Evolutionary conservation across 2,329 filamentous ascomycete species (phyloP).

Genomic region (Pyricularia pennisetigena): DNA sequence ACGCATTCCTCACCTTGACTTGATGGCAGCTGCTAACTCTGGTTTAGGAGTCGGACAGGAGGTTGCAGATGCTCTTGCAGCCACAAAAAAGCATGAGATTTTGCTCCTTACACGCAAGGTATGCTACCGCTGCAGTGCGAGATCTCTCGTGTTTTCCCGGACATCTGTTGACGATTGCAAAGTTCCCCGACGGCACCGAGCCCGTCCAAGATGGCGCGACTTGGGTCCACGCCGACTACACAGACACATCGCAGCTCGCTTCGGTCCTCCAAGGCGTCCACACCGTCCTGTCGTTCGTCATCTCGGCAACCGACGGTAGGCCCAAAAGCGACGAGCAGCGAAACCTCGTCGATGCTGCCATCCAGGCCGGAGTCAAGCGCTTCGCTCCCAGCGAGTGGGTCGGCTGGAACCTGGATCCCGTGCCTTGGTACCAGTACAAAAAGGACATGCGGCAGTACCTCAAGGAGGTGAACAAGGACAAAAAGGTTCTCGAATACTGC

Average conservation of each 20-base stretch:
- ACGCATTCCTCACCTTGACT: neutral
- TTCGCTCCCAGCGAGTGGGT: constrained; percentile 52
- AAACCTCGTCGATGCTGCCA: constrained; percentile 45
- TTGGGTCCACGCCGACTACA: constrained; percentile 3
- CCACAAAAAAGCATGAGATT: constrained; percentile 7
- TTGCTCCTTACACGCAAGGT: constrained; percentile 7
- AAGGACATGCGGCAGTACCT: constrained; percentile 38
- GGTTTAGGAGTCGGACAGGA: constrained; percentile 8
- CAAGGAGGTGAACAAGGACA: constrained; percentile 34
- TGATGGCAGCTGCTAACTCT: neutral
- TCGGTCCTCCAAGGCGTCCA: constrained; percentile 5
- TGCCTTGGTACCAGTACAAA: constrained; percentile 42
- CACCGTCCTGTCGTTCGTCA: constrained; percentile 4
- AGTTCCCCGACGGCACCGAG: neutral
- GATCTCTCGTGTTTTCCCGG: too few species aligned
- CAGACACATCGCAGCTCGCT: constrained; percentile 4
- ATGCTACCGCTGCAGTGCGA: too few species aligned
- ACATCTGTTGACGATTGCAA: neutral
- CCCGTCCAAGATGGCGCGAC: neutral
- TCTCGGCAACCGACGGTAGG: neutral
- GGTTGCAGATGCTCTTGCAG: constrained; percentile 7
- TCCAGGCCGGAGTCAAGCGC: constrained; percentile 47
- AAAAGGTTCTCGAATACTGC: constrained; percentile 38
- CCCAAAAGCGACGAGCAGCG: neutral
- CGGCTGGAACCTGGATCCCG: constrained; percentile 18